Conservation (phyloP, 2,329 filamentous ascomycete genomes). For the Beauveria scarabaeidicola region DNA sequence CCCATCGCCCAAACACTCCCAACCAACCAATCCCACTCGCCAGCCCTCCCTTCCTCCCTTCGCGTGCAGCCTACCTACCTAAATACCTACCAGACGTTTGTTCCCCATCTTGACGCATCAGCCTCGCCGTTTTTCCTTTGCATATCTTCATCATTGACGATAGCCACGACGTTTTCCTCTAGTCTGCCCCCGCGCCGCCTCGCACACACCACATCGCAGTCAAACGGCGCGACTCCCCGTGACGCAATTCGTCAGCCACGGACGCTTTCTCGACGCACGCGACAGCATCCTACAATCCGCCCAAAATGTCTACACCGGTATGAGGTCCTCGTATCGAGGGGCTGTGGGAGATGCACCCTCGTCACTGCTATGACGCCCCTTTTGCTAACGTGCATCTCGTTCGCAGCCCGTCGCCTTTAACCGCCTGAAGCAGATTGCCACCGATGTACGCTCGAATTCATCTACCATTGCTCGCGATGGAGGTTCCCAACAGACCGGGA, state of each 20-base stretch:
- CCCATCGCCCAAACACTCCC: not conserved
- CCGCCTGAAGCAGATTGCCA: constrained; percentile 76
- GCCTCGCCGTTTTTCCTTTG: not conserved
- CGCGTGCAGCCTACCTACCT: not conserved
- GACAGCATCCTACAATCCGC: not conserved
- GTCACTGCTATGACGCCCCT: not conserved
- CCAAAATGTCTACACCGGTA: constrained; percentile 32
- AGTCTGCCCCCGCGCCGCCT: not conserved
- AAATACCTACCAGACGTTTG: not conserved
- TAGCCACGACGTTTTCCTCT: not conserved
- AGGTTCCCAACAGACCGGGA: not conserved
- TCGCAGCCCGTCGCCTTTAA: constrained; percentile 64
- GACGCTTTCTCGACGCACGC: not conserved
- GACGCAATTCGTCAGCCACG: not conserved
- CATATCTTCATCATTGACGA: not conserved
- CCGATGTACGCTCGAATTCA: constrained; percentile 52
- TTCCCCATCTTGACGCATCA: not conserved
- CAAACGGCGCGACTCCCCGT: not conserved
- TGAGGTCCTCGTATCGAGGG: not conserved
- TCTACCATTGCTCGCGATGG: not conserved
- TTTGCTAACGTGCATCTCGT: constrained; percentile 16
- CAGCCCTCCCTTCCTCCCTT: not conserved
- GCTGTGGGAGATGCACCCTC: not conserved
- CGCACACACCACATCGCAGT: not conserved
- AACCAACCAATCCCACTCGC: constrained; percentile 2